phyloP scores from a whole-genome alignment of 305 asterid genomes.

The Fraxinus angustifolia region DNA sequence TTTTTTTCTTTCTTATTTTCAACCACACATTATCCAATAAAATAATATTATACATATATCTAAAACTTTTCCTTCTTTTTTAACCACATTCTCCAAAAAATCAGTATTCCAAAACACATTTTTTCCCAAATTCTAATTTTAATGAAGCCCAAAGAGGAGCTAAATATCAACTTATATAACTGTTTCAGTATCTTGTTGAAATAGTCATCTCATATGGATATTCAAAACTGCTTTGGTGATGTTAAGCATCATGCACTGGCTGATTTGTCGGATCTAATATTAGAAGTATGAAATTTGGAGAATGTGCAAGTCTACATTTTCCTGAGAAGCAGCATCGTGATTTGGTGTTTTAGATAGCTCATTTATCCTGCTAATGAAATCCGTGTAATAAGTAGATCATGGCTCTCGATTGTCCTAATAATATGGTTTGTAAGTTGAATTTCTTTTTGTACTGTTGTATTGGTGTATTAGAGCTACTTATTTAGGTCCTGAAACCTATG shows the following conservation, averaged over 20 bases:
- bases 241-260: not conserved
- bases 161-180: not conserved
- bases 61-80: too few species aligned
- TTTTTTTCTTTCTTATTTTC: too few species aligned
- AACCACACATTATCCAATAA: too few species aligned
- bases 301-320: not conserved
- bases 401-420: not conserved
- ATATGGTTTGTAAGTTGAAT: not conserved
- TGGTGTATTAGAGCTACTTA: not conserved
- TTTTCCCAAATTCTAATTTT: too few species aligned
- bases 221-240: not conserved
- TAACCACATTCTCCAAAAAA: too few species aligned
- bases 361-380: not conserved
- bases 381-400: not conserved
- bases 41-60: too few species aligned
- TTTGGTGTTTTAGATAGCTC: not conserved
- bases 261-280: not conserved
- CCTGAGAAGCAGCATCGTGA: not conserved
- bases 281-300: not conserved
- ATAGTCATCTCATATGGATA: not conserved
- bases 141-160: too few species aligned
- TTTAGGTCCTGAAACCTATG: slow-evolving; percentile 12
- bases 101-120: too few species aligned
- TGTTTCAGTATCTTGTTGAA: slow-evolving; percentile 4
- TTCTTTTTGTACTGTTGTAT: not conserved